Base-by-base conservation (phyloP, 164 flowering plant genomes). In the Nymphaea colorata region DNA sequence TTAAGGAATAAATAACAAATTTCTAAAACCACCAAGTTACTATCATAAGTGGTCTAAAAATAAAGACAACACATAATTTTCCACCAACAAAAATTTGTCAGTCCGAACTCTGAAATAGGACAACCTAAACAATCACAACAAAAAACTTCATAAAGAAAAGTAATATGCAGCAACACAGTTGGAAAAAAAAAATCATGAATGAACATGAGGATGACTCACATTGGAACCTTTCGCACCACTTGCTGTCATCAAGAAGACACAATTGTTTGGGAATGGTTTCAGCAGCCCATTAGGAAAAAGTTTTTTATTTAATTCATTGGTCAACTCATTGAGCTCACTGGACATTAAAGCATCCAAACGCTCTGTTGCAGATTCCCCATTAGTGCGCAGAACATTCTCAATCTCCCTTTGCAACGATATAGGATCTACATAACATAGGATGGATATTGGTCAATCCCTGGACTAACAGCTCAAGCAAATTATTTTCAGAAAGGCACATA, bases 151-250 rank as follows among this genome's bases (percentile, higher is more conserved):
- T 25, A 25, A 25, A 0, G 36, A 25, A 25, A 25, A 25, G 36
- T 25, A 25, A 25, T 25, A 25, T 25, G 36, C 36, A 25, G 55
- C 10, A 47, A 47, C 55, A 47, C 55, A 7, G 12, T 14, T 4
- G 3, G 12, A 7, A 47, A 47, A 6, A 6, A 47, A 47, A 3
- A 47, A 2, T 2, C 0, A 3, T 7, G 55, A 4, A 47, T 3
- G 12, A 47, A 47, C 3, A 47, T 47, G 12, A 14, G 55, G 55
- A 59, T 17, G 68, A 80, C 88, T 80, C 76, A 95, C 99, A 79
- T 77, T 68, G 71, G 91, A 76, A 70, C 99, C 99, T 83, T 95
- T 95, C 14, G 99, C 99, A 43, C 99, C 99, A 74, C 90, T 81
- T 60, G 85, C 84, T 14, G 99, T 95, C 99, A 95, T 95, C 61